Percentiles rank a stretch among this genome's conserved stretches.
Conservation (phyloP, 2,329 filamentous ascomycete species). For the Nemania diffusa region DNA sequence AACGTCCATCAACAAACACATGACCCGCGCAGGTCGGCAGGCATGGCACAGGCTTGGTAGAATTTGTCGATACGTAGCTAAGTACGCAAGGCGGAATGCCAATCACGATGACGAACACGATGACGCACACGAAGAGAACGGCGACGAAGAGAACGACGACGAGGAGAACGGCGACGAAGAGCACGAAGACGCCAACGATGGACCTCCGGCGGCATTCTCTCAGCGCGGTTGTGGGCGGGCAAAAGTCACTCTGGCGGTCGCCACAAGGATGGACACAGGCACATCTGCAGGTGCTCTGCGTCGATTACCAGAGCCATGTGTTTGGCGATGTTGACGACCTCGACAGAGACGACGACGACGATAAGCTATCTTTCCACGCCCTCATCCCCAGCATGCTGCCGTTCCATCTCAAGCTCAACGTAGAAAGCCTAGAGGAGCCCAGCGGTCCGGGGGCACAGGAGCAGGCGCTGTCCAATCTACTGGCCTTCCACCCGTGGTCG, state of each 20-base stretch:
- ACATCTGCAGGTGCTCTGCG: slow-evolving; percentile 21
- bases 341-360: neutral
- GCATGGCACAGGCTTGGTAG: no score
- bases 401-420: neutral
- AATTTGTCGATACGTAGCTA: no score
- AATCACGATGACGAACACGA: no score
- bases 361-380: slow-evolving; percentile 1
- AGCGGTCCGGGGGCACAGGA: neutral
- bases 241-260: slow-evolving; percentile 18
- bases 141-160: no score
- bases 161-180: no score
- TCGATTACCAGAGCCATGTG: slow-evolving; percentile 15
- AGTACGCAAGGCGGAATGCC: no score
- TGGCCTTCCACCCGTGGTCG: neutral
- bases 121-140: no score
- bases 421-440: neutral
- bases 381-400: slow-evolving; percentile 8
- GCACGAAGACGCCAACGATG: no score
- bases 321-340: slow-evolving; percentile 1
- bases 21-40: no score
- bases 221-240: slow-evolving; percentile 18
- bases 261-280: slow-evolving; percentile 17
- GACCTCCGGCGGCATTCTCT: slow-evolving; percentile 26
- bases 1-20: no score
- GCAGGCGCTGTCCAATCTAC: neutral